phyloP scores from a whole-genome alignment of 2,329 filamentous ascomycete species.

The Verticillium zaregamsianum region DNA sequence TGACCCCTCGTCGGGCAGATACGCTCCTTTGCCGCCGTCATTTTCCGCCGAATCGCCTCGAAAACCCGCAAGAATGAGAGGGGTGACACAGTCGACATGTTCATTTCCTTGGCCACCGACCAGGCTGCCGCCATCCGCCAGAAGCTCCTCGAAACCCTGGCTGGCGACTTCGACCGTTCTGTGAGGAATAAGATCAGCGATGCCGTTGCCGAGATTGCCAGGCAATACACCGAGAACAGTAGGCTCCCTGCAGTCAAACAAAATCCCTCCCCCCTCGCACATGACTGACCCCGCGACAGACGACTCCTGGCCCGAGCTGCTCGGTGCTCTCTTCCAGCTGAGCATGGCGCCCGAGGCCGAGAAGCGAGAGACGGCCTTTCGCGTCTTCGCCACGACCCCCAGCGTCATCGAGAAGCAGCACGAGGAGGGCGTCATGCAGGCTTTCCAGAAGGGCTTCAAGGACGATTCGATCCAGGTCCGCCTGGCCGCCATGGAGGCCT shows the following conservation, averaged over 20 bases:
- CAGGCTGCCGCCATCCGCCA: constrained; percentile 75
- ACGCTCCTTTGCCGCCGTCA: constrained; percentile 85
- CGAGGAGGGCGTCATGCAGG: constrained; percentile 80
- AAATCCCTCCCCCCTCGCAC: not conserved
- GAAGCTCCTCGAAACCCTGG: constrained; percentile 76
- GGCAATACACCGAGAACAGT: constrained; percentile 93
- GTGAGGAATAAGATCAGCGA: constrained; percentile 96
- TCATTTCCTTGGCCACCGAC: constrained; percentile 70
- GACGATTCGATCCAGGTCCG: constrained; percentile 83
- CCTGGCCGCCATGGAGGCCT: constrained; percentile 92
- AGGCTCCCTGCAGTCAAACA: constrained; percentile 29
- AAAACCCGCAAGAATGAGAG: constrained; percentile 76
- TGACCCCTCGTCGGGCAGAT: constrained; percentile 46
- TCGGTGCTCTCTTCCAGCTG: constrained; percentile 80
- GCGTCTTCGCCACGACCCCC: constrained; percentile 92
- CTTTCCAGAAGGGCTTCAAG: constrained; percentile 89
- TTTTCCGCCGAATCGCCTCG: constrained; percentile 90
- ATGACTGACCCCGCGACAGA: constrained; percentile 40
- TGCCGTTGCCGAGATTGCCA: constrained; percentile 91
- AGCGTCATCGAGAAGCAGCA: constrained; percentile 96
- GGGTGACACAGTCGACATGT: constrained; percentile 75
- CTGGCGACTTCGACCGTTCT: constrained; percentile 64
- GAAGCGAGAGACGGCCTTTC: constrained; percentile 87
- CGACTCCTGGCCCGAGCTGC: constrained; percentile 84
- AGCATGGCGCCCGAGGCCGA: constrained; percentile 81